Evolutionary conservation across 1,139 yeast species (phyloP).

Genomic region (Suhomyces coccinellae): DNA sequence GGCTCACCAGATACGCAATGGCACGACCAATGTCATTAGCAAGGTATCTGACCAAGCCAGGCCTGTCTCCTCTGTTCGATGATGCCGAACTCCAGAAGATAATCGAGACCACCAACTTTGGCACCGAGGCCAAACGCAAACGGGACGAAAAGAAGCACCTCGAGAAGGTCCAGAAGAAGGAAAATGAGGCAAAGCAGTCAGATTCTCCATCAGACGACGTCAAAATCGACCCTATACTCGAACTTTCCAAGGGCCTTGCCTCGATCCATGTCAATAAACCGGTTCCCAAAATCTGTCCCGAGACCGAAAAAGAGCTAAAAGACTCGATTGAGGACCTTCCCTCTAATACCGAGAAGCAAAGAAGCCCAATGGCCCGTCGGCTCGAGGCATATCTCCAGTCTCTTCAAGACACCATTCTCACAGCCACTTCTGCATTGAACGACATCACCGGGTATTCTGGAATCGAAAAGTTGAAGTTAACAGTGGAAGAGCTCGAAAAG

Average conservation of each 20-base stretch:
- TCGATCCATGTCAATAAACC: constrained; percentile 3
- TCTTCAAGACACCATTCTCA: constrained; percentile 62
- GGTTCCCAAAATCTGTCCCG: constrained; percentile 1
- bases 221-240: background rate
- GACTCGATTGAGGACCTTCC: constrained; percentile 30
- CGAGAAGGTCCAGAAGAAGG: background rate
- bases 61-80: constrained; percentile 3
- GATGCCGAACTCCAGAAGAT: constrained; percentile 23
- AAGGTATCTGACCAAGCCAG: constrained; percentile 6
- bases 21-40: background rate
- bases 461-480: constrained; percentile 67
- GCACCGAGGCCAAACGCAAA: constrained; percentile 14
- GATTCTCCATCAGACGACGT: background rate
- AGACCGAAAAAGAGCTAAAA: constrained; percentile 23
- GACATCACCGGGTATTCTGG: constrained; percentile 91
- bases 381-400: constrained; percentile 59
- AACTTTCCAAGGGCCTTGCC: constrained; percentile 2
- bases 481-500: constrained; percentile 53
- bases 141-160: constrained; percentile 1
- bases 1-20: background rate
- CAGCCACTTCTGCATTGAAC: constrained; percentile 75
- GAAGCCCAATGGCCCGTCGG: constrained; percentile 28
- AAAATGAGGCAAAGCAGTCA: background rate
- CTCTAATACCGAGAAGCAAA: constrained; percentile 29
- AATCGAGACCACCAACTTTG: constrained; percentile 25